A percentile compares a stretch with the other conserved stretches of the same genome.
Evolutionary conservation across 192 early-diverging fungal species (phyloP).

Genomic region (Spizellomyces sp.): DNA sequence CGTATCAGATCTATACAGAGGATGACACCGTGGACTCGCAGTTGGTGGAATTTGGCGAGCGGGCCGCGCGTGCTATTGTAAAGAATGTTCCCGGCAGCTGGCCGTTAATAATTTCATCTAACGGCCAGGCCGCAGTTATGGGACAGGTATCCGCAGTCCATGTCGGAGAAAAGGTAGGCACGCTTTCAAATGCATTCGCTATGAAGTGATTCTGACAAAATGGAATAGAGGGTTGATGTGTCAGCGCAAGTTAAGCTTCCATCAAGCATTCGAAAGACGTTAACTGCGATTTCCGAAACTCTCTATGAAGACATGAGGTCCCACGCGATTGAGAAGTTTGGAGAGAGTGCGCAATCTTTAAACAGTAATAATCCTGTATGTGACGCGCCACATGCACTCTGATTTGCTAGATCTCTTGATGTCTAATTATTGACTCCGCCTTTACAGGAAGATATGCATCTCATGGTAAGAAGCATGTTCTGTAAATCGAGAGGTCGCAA

Average conservation of each 20-base stretch:
- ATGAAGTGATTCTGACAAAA: too few species aligned
- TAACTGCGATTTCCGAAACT: slow-evolving; percentile 12
- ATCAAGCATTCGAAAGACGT: slow-evolving; percentile 3
- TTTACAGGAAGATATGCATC: too few species aligned
- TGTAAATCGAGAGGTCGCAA: too few species aligned
- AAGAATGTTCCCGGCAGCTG: not conserved
- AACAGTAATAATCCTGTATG: not conserved
- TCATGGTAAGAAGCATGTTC: too few species aligned
- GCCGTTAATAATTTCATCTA: slow-evolving; percentile 10
- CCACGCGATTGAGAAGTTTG: slow-evolving; percentile 19
- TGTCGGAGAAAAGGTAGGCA: not conserved
- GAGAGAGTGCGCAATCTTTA: not conserved
- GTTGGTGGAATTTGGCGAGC: slow-evolving; percentile 18
- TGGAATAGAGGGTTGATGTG: not conserved
- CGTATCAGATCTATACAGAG: too few species aligned
- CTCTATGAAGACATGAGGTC: slow-evolving; percentile 9
- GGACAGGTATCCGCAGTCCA: not conserved
- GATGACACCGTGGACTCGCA: not conserved
- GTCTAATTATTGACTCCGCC: too few species aligned
- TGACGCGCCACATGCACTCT: not conserved
- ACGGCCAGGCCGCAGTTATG: not conserved
- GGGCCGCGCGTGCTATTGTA: not conserved
- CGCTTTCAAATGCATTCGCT: too few species aligned
- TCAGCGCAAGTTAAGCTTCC: not conserved
- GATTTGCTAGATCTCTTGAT: too few species aligned